Conservation (phyloP, 371 early-diverging fungal genomes). For the Rhizopus sp. region DNA sequence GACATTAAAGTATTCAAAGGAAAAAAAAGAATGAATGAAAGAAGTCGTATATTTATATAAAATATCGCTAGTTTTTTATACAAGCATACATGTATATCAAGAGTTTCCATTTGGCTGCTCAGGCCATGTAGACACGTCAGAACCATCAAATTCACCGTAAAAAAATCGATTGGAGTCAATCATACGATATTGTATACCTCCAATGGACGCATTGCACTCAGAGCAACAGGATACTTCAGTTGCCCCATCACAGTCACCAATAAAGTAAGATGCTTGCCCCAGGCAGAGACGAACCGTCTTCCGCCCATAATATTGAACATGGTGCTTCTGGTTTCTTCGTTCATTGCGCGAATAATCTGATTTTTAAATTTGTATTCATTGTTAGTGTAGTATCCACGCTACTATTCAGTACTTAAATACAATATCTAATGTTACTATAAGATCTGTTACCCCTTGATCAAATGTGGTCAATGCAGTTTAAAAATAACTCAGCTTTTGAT, state of each 20-base stretch:
- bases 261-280: slow-evolving; percentile 50
- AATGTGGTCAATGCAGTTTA: no score
- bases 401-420: no score
- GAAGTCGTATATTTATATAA: slow-evolving; percentile 21
- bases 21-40: neutral
- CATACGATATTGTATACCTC: slow-evolving; percentile 45
- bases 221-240: slow-evolving; percentile 48
- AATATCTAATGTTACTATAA: no score
- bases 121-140: slow-evolving; percentile 51
- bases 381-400: no score
- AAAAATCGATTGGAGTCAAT: slow-evolving; percentile 49
- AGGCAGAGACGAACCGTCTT: slow-evolving; percentile 54
- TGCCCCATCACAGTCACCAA: slow-evolving; percentile 57
- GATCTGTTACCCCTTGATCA: no score
- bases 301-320: slow-evolving; percentile 48
- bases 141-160: slow-evolving; percentile 58
- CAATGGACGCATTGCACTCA: slow-evolving; percentile 46
- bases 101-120: slow-evolving; percentile 26
- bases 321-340: slow-evolving; percentile 33
- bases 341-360: slow-evolving; percentile 50
- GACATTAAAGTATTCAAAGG: slow-evolving; percentile 38
- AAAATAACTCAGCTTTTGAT: no score
- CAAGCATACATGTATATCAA: no score
- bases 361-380: no score
- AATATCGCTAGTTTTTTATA: neutral